Conservation (phyloP, 345 rosid species). For the Brassica juncea region DNA sequence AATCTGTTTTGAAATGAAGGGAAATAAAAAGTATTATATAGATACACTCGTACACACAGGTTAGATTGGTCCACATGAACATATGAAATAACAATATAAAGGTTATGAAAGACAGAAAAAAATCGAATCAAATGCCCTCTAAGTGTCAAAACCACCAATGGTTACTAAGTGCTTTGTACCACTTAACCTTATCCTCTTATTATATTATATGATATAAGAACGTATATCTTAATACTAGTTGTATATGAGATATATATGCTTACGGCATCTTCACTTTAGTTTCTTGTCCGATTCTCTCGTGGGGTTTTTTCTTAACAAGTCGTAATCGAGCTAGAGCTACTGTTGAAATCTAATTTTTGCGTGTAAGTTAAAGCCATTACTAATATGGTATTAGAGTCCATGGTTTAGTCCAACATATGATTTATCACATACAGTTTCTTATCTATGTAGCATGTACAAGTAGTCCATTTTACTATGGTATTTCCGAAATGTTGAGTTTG, state of each 20-base stretch:
- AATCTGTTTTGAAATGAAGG: background rate
- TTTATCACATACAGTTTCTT: no score
- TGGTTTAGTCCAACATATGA: no score
- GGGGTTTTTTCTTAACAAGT: conserved; percentile 3
- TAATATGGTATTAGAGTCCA: no score
- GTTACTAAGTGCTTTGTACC: conserved; percentile 33
- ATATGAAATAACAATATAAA: conserved; percentile 8
- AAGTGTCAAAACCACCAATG: conserved; percentile 33
- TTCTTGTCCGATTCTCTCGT: conserved; percentile 27
- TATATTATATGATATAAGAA: background rate
- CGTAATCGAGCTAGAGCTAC: conserved; percentile 16
- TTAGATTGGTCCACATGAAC: conserved; percentile 21
- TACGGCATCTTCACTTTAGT: conserved; percentile 30
- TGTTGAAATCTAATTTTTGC: no score
- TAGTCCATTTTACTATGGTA: no score
- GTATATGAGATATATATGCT: conserved; percentile 11
- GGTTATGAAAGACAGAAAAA: conserved; percentile 13
- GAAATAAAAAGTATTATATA: background rate
- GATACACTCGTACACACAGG: background rate
- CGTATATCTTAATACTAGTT: conserved; percentile 2
- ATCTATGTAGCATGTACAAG: no score
- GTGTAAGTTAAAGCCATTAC: no score
- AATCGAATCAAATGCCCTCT: conserved; percentile 37
- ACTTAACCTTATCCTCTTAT: conserved; percentile 33
- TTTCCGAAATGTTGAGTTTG: no score